Base-by-base conservation (phyloP, 306 rosid species). In the Ormosia semicastrata region DNA sequence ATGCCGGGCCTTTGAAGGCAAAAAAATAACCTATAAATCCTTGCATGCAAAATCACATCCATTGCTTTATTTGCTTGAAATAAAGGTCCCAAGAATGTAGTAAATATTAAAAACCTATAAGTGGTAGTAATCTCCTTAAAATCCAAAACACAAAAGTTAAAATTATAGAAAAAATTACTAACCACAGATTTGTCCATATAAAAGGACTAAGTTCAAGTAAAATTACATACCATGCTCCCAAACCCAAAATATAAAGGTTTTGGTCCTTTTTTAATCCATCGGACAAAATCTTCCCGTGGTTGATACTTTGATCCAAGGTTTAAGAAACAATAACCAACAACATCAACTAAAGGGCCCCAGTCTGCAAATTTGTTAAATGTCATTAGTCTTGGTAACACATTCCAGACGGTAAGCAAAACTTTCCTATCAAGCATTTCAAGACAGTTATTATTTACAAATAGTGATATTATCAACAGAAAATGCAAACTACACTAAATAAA, bases 291-390 rank as follows among this genome's bases (percentile, higher is more conserved):
- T 32, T 92, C 92, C 39, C 71, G 94, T 68, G 97, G 94, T 76
- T 90, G 92, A 83, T 90, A 89, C 82, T 90, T 94, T 39, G 90
- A 87, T 65, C 91, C 94, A 69, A 81, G 92, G 88, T 90, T 89
- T 79, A 90, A 67, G 87, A 94, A 94, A 86, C 97, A 94, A 87
- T 90, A 92, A 24, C 98, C 97, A 67, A 92, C 97, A 33, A 94
- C 95, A 79, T 94, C 98, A 59, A 92, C 94, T 75, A 88, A 86
- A 63, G 91, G 89, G 13, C 97, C 97, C 98, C 98, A 94, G 69
- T 92, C 98, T 94, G 94, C 75, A 89, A 44, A 64, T 32, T 50
- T 60, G 68, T 70, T n/a, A 53, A 83, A 30, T 50, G 62, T 10
- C 17, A 43, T 88, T 79, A 83, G 83, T 14, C 66, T 60, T 29